Conservation (phyloP, 1,284 basidiomycete species). For the Flammula alnicola region DNA sequence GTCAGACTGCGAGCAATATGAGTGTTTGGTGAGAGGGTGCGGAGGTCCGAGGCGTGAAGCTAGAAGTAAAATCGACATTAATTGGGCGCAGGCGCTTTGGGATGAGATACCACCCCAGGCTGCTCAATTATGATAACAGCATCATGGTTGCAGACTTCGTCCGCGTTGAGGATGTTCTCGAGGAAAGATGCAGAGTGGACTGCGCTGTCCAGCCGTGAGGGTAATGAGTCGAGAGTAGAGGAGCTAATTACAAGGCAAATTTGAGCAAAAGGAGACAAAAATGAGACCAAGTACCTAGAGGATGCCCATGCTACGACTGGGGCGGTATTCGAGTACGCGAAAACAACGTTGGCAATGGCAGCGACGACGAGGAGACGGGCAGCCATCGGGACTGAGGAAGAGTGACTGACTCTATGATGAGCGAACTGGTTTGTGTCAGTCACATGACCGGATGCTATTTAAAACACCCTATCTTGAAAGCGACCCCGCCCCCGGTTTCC, state of each 20-base stretch:
- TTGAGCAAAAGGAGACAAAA: not conserved
- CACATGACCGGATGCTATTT: conserved; percentile 26
- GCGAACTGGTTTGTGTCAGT: conserved; percentile 5
- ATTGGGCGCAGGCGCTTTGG: not conserved
- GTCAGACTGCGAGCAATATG: conserved; percentile 50
- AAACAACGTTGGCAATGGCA: conserved; percentile 48
- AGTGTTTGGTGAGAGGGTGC: conserved; percentile 55
- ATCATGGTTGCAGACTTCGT: conserved; percentile 63
- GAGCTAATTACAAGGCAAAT: conserved; percentile 47
- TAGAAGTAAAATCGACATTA: conserved; percentile 29
- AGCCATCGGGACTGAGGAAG: conserved; percentile 27
- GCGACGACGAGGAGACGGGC: conserved; percentile 31
- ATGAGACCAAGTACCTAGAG: conserved; percentile 44
- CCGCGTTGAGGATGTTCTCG: conserved; percentile 48
- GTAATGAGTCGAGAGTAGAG: conserved; percentile 46
- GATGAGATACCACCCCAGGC: conserved; percentile 56
- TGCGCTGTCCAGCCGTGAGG: conserved; percentile 32
- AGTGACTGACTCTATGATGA: conserved; percentile 6
- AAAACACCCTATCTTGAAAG: conserved; percentile 17
- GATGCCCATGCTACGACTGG: conserved; percentile 78
- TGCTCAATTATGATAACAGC: conserved; percentile 70
- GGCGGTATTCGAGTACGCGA: conserved; percentile 61
- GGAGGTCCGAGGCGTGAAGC: conserved; percentile 75
- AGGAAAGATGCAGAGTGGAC: conserved; percentile 42
- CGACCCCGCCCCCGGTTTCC: not conserved